Base-by-base conservation (phyloP, 2,329 filamentous ascomycete species). In the Xenosphaeropsis pyriputrescens region DNA sequence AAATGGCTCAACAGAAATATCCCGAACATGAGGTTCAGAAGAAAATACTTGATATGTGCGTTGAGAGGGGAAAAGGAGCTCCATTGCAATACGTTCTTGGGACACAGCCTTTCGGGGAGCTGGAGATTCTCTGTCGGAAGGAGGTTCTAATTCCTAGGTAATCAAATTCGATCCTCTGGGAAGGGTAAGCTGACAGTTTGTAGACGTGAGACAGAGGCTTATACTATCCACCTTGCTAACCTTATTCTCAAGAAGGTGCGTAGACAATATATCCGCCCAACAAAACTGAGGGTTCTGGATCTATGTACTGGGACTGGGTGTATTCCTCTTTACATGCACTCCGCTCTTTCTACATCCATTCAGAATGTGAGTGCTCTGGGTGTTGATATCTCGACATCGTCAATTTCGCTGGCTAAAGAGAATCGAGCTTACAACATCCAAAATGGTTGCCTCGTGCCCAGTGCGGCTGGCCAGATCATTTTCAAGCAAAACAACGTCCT, bases 261-360 rank as follows among this genome's bases (percentile, higher is more conserved):
- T n/a, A 14, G 13, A 14, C 39, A 53, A 37, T 44, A 11, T 9
- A 11, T 26, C 12, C 7, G 22, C n/a, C n/a, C n/a, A 26, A 9
- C 22, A 26, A 47, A 47, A 43, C 48, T 93, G 11, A 69, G 67
- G 11, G 63, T 96, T 31, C 57, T 95, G 7, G 91, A 98, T 56
- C 65, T 95, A 19, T 96, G 91, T 57, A 88, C 85, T 0, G 91
- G 91, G 8, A 85, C 83, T 5, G 91, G 91, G 4, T 95, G 89
- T 59, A 93, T 96, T 44, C 72, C 85, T 0, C 68, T 96, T 7
- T 70, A 85, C 3, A 65, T 94, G 6, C 73, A 81, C 43, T 64
- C 76, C 29, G 65, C 78, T 8, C 67, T 85, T 41, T 53, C 49
- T 22, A 47, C 53, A 3, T 49, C 56, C 15, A 56, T 63, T 36